phyloP scores from a whole-genome alignment of 208 protist genomes.

The Leishmania amazonensis region DNA sequence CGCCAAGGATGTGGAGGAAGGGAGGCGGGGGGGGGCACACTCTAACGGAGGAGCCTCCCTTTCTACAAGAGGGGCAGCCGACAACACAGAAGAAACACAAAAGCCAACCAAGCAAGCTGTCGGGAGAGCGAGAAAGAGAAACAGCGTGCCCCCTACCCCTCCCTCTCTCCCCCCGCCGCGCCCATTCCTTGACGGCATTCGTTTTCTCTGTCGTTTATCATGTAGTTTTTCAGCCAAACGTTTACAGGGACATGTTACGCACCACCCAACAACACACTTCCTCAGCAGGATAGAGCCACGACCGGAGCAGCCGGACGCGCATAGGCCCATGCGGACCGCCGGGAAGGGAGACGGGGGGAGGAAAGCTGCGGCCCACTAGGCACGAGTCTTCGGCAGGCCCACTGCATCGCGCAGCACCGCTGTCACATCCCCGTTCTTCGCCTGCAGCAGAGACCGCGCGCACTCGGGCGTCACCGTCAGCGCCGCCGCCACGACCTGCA shows the following conservation, averaged over 20 bases:
- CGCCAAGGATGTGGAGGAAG: neutral
- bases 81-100: no score
- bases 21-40: neutral
- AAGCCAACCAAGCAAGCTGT: neutral
- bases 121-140: neutral
- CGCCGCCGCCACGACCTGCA: conserved; percentile 47
- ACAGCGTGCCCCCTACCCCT: neutral
- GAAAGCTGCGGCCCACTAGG: conserved; percentile 7
- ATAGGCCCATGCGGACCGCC: neutral
- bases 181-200: neutral
- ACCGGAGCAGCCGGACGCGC: neutral
- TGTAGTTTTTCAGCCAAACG: neutral
- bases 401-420: conserved; percentile 68
- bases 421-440: conserved; percentile 61
- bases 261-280: neutral
- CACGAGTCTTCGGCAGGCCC: conserved; percentile 60
- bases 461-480: conserved; percentile 35
- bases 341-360: neutral
- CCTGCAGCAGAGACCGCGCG: conserved; percentile 54
- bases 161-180: neutral
- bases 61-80: neutral
- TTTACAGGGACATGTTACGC: neutral
- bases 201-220: neutral
- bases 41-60: neutral
- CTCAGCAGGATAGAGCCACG: neutral